Base-by-base conservation (phyloP, 768 basidiomycete species). In the Russula olivacea region DNA sequence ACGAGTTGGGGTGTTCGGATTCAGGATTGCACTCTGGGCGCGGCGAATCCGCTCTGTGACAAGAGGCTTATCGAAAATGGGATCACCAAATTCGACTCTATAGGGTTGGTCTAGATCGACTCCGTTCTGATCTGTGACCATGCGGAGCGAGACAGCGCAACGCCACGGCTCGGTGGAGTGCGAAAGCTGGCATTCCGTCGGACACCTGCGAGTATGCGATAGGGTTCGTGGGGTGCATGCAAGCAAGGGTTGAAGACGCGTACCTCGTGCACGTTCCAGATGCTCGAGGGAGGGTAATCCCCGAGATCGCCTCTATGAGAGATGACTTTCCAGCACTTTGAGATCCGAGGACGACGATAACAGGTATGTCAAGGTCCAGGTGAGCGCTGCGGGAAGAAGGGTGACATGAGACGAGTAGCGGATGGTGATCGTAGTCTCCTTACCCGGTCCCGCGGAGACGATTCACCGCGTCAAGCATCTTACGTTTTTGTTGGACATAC, bases 321-420 rank as follows among this genome's bases (percentile, higher is more conserved):
- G 88, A 90, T 0, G 87, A 88, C 68, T 90, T 90, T 0, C 89
- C 89, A 0, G 86, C 86, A 49, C 84, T 87, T 66, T 91, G 89
- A 2, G 78, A 80, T 0, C 89, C 88, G 19, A 89, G 80, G 48
- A 89, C 89, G 0, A 83, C 85, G 36, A 91, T 88, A 65, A 83
- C 81, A 0, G 89, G 89, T 17, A 40, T 0, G 67, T 89, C 86
- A 11, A 91, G 82, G 57, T 90, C 86, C 15, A 80, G 75, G 64
- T 89, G 82, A 0, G 86, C 85, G 0, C 88, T 89, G 49, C 12
- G 19, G 28, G 11, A 48, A 50, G 11, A 48, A 50, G 8, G 10
- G 11, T 19, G 25, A n/a, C 9, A 61, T 53, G 21, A 55, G 53
- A n/a, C 58, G 4, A 19, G 70, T 48, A 17, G 15, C 14, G 15